Evolutionary conservation across 495 filamentous ascomycete genomes (phyloP).

Genomic region (Astrothelium macrocarpum): DNA sequence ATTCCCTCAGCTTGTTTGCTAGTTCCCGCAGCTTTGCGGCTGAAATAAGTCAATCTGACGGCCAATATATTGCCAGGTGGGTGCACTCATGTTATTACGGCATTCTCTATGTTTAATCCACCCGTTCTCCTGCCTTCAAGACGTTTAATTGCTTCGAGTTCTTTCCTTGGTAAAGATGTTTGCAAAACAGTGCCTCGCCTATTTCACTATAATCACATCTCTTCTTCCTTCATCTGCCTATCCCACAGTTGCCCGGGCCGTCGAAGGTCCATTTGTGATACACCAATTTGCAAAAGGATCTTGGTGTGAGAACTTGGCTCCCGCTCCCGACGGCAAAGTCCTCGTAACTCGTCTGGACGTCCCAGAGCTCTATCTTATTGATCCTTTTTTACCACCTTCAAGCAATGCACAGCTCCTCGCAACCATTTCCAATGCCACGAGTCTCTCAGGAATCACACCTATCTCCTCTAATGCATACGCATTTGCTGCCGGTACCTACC

Average conservation of each 20-base stretch:
- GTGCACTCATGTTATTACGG: too few relatives aligned
- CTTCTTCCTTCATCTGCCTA: not conserved
- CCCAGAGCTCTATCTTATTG: constrained; percentile 1
- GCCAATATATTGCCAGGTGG: too few relatives aligned
- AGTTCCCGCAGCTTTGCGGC: too few relatives aligned
- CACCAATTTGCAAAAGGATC: not conserved
- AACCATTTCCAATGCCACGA: not conserved
- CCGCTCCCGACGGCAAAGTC: not conserved
- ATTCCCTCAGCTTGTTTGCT: too few relatives aligned
- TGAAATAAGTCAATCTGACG: too few relatives aligned
- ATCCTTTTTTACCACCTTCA: not conserved
- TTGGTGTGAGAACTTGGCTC: not conserved
- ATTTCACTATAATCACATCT: not conserved
- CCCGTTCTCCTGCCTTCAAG: not conserved
- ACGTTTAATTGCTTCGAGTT: not conserved
- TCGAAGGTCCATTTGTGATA: constrained; percentile 9
- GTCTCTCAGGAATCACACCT: not conserved
- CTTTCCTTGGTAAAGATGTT: not conserved
- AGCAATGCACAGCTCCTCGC: not conserved
- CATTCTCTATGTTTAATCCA: not conserved
- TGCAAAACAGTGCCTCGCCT: not conserved
- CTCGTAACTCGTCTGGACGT: not conserved
- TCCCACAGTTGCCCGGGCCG: not conserved
- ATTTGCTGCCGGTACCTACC: not conserved
- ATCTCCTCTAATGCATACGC: not conserved